These are phyloP conservation scores for Chloromonas sp. DNA, from an alignment of 163 green algal species.

Conservation along the genomic window DNA sequence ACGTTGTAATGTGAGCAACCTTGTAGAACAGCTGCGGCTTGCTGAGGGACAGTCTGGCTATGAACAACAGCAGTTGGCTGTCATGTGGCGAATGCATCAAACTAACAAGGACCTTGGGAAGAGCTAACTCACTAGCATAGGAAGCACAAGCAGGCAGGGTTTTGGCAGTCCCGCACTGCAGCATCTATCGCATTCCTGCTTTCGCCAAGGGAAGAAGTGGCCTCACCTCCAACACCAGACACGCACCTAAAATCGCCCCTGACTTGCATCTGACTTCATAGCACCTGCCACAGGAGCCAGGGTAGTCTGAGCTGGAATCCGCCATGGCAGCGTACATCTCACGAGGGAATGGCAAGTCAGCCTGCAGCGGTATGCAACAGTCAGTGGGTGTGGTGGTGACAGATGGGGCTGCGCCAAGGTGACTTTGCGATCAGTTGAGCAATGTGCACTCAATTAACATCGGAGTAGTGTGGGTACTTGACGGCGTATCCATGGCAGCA, in stretches of 20 bases:
- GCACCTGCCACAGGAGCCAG: constrained; percentile 44
- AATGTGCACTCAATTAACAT: no score
- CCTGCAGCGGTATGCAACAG: not conserved
- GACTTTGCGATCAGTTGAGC: no score
- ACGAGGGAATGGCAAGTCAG: not conserved
- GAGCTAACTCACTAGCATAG: not conserved
- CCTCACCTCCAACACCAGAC: not conserved
- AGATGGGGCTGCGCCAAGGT: no score
- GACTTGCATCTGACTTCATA: constrained; percentile 16
- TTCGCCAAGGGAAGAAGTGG: no score
- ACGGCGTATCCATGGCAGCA: no score
- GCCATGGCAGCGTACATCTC: constrained; percentile 23
- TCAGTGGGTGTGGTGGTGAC: no score
- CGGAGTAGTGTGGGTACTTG: no score
- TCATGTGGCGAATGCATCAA: not conserved
- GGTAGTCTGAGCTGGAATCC: constrained; percentile 34
- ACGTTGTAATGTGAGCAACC: no score
- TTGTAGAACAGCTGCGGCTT: no score
- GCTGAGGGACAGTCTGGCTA: no score
- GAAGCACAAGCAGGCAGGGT: not conserved
- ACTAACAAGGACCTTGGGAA: not conserved
- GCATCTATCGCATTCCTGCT: no score
- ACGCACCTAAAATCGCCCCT: not conserved
- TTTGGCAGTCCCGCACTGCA: not conserved
- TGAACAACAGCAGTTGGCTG: no score